phyloP scores from a whole-genome alignment of 2,329 filamentous ascomycete species.

The Gremmenia infestans region DNA sequence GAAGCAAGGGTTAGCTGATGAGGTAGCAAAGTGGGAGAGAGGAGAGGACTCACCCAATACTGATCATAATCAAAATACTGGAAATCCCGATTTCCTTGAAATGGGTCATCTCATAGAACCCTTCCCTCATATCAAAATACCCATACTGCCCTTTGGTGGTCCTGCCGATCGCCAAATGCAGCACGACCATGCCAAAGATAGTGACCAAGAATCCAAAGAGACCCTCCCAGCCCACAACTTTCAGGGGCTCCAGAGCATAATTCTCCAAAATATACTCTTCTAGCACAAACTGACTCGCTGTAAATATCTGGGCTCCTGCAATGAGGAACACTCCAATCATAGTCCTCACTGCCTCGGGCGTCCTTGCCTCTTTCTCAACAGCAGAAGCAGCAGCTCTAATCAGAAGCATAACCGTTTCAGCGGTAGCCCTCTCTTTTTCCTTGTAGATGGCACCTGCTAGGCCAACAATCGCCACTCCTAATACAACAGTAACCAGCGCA shows the following conservation, averaged over 20 bases:
- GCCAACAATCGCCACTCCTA: slow-evolving; percentile 85
- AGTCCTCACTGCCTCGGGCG: slow-evolving; percentile 59
- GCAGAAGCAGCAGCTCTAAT: slow-evolving; percentile 39
- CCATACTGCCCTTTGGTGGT: slow-evolving; percentile 71
- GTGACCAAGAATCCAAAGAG: slow-evolving; percentile 85
- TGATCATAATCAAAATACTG: slow-evolving; percentile 91
- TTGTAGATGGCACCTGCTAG: slow-evolving; percentile 79
- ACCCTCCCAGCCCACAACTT: slow-evolving; percentile 94
- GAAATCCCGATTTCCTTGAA: slow-evolving; percentile 68
- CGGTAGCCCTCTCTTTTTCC: slow-evolving; percentile 39
- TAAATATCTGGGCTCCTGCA: slow-evolving; percentile 92
- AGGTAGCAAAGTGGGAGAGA: background rate
- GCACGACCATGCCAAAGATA: slow-evolving; percentile 67
- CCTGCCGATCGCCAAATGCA: slow-evolving; percentile 72
- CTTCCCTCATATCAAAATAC: slow-evolving; percentile 87
- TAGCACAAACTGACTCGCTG: slow-evolving; percentile 89
- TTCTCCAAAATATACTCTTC: slow-evolving; percentile 89
- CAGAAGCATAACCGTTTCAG: slow-evolving; percentile 34
- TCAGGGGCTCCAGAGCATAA: slow-evolving; percentile 69
- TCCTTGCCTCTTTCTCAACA: slow-evolving; percentile 36
- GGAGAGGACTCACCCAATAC: slow-evolving; percentile 69
- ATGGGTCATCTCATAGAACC: slow-evolving; percentile 72
- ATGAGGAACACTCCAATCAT: slow-evolving; percentile 85
- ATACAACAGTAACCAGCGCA: slow-evolving; percentile 78
- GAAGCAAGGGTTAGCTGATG: slow-evolving; percentile 7